phyloP scores from a whole-genome alignment of 78 protist genomes.

The Tieghemostelium lacteum region DNA sequence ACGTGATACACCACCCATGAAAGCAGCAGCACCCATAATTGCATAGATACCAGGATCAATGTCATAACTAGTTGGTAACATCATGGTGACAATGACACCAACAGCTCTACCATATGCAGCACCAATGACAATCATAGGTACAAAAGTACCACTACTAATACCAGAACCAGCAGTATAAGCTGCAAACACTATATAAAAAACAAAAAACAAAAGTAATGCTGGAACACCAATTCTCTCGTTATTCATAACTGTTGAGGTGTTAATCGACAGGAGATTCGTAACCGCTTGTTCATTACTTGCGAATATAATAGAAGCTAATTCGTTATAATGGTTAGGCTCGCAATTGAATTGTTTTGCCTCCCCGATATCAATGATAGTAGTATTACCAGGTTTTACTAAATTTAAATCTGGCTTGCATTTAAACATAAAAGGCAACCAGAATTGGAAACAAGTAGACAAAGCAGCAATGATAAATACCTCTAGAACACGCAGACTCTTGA shows the following conservation, averaged over 20 bases:
- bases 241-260: neutral
- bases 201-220: constrained; percentile 17
- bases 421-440: constrained; percentile 54
- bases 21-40: constrained; percentile 93
- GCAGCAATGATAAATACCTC: constrained; percentile 60
- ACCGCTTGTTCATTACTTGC: constrained; percentile 56
- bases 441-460: constrained; percentile 40
- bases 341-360: constrained; percentile 46
- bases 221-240: constrained; percentile 6
- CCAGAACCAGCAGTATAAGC: constrained; percentile 75
- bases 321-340: constrained; percentile 12
- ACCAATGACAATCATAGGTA: constrained; percentile 93
- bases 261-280: constrained; percentile 13
- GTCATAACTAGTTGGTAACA: neutral
- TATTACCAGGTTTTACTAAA: neutral
- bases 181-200: constrained; percentile 54
- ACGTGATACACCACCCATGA: constrained; percentile 89
- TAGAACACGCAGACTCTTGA: constrained; percentile 57
- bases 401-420: neutral
- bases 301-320: constrained; percentile 48
- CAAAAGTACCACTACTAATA: constrained; percentile 74
- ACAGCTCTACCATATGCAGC: constrained; percentile 89
- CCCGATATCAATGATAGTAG: neutral
- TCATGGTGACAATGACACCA: constrained; percentile 15
- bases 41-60: constrained; percentile 86